phyloP scores from a whole-genome alignment of 2,329 filamentous ascomycete genomes.

The Fusarium oligoseptatum region DNA sequence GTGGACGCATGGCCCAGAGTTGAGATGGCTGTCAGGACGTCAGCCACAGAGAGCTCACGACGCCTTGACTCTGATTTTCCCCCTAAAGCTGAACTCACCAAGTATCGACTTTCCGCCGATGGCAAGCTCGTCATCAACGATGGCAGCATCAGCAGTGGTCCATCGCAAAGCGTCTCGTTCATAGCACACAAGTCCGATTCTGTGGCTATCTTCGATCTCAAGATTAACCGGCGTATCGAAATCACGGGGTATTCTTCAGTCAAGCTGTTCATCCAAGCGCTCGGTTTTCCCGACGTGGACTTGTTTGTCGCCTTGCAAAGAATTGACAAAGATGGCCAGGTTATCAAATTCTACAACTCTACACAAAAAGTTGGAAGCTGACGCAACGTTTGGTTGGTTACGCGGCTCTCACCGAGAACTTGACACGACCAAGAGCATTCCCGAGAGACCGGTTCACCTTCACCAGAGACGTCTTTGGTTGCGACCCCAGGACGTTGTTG shows the following conservation, averaged over 20 bases:
- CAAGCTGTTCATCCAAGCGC: neutral
- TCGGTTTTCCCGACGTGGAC: constrained; percentile 1
- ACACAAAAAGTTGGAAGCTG: constrained; percentile 1
- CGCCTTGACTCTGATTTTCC: neutral
- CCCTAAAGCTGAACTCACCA: neutral
- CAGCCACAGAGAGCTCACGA: neutral
- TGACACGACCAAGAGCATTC: neutral
- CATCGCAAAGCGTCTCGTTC: neutral
- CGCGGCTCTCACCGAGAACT: neutral
- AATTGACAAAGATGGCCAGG: neutral
- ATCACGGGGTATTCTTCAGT: neutral
- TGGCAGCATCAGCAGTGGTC: neutral
- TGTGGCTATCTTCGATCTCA: neutral
- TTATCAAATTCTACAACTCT: neutral
- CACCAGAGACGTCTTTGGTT: constrained; percentile 8
- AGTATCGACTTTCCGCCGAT: neutral
- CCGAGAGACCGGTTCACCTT: neutral
- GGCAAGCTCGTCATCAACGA: neutral
- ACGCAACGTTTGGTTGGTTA: neutral
- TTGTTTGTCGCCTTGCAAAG: neutral
- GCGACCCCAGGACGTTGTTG: constrained; percentile 6
- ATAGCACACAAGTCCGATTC: neutral
- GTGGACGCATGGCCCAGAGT: neutral
- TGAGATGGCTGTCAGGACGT: neutral
- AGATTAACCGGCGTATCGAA: neutral